Evolutionary conservation across 2,329 filamentous ascomycete genomes (phyloP), one percentile per base, ranked within the genome.

Genomic region (Alternaria consortialis): DNA sequence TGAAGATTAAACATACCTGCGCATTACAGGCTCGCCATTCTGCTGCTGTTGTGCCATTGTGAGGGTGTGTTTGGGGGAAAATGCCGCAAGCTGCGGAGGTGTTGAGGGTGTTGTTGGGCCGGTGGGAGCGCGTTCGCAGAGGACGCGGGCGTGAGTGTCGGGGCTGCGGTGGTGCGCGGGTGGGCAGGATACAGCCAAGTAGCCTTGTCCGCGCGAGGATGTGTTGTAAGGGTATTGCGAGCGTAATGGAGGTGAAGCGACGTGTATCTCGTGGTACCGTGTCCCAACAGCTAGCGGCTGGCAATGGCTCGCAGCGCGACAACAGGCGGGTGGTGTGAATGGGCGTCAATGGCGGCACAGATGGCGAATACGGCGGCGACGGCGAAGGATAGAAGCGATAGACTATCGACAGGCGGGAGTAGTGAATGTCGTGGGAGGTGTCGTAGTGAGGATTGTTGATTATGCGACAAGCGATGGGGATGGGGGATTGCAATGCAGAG

Each of bases 1-100:
- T 54, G 57, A 29, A 42, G 53, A 63, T 42, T 25, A 32, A 43
- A 58, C 85, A 70, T 87, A 90, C 88, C 88, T 89, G 83, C 87
- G 84, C 81, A 89, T 89, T 62, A 88, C 86, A 75, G 87, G 87
- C 69, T 84, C 79, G 66, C 75, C 74, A 64, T 76, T 77, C 56
- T 69, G 69, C 61, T 79, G 75, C 53, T 69, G 69, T 58, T 79
- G 75, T 66, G 78, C 77, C 78, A 80, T 80, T 58, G 34, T 71
- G 64, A 42, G 39, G 7, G 58, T 50, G 60, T 40, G 36, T 58
- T 48, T 40, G 15, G 23, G 51, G 20, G 2, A 6, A 51, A 44
- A 40, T 40, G 56, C 40, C 52, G 60, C 60, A 52, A 53, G 55
- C 50, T 37, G 36, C 42, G 23, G 46, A 37, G 42, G 31, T 23